These are phyloP conservation scores for Myriosclerotinia duriaeana DNA, from an alignment of 2,329 filamentous ascomycete genomes.

Conservation along the genomic window DNA sequence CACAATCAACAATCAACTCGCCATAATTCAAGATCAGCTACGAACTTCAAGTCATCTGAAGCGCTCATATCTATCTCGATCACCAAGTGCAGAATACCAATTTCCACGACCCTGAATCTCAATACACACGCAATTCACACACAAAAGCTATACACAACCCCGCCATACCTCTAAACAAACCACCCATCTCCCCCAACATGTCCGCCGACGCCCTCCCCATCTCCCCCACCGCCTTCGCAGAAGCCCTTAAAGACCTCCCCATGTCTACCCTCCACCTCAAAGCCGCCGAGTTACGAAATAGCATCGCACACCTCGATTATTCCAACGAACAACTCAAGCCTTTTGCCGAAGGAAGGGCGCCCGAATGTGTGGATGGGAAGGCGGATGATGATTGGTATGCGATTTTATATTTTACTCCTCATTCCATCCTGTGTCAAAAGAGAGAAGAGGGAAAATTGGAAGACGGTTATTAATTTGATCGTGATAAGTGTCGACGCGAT, in stretches of 20 bases:
- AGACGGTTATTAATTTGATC: conserved; percentile 65
- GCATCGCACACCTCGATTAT: conserved; percentile 69
- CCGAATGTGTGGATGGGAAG: conserved; percentile 36
- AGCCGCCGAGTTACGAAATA: conserved; percentile 73
- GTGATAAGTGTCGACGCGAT: conserved; percentile 63
- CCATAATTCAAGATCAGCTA: not conserved
- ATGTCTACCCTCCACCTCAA: conserved; percentile 66
- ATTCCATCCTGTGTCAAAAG: conserved; percentile 47
- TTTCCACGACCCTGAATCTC: not conserved
- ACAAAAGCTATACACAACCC: not conserved
- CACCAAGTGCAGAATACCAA: not conserved
- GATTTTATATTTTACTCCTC: not conserved
- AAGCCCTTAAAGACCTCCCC: conserved; percentile 66
- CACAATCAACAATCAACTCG: not conserved
- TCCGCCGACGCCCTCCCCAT: conserved; percentile 64
- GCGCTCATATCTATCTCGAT: not conserved
- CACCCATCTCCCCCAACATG: conserved; percentile 45
- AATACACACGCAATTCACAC: too few species aligned
- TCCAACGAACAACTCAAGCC: conserved; percentile 72
- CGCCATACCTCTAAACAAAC: conserved; percentile 2
- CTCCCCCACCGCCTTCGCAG: conserved; percentile 60
- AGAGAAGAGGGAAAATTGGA: conserved; percentile 71
- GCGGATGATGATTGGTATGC: conserved; percentile 64
- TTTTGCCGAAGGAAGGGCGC: conserved; percentile 53
- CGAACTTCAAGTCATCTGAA: not conserved